Conservation (phyloP, 2,329 filamentous ascomycete species). For the Chrysoporthe austroafricana region DNA sequence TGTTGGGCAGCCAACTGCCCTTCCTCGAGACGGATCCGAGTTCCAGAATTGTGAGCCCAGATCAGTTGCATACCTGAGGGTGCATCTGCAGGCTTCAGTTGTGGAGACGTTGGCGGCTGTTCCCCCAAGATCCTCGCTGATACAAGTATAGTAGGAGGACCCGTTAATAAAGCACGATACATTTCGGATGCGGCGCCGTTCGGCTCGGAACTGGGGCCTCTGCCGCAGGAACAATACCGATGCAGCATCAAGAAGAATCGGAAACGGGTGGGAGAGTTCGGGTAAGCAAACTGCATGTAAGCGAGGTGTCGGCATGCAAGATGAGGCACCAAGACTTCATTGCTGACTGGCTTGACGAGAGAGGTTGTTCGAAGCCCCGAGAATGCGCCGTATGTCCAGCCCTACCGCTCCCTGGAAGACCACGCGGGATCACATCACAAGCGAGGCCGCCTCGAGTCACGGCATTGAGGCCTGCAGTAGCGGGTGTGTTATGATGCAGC, state of each 20-base stretch:
- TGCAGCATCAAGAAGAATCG: background rate
- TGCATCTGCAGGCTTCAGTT: background rate
- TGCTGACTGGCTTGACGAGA: slow-evolving; percentile 9
- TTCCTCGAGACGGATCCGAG: background rate
- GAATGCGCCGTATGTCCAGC: slow-evolving; percentile 3
- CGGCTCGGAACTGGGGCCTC: background rate
- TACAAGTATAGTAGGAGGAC: background rate
- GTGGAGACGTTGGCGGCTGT: background rate
- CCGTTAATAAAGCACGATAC: background rate
- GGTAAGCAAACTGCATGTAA: slow-evolving; percentile 1
- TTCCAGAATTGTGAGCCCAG: background rate
- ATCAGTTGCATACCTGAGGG: background rate
- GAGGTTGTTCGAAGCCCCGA: slow-evolving; percentile 4
- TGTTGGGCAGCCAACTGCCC: background rate
- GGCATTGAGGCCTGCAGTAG: slow-evolving; percentile 11
- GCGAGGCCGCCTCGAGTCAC: background rate
- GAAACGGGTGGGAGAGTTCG: background rate
- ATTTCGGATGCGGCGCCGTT: background rate
- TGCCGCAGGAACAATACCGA: background rate
- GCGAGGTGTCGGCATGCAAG: slow-evolving; percentile 4
- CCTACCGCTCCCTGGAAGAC: slow-evolving; percentile 6
- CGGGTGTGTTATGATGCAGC: background rate
- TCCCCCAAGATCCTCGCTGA: background rate
- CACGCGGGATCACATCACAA: slow-evolving; percentile 4
- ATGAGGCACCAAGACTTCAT: slow-evolving; percentile 7